phyloP scores from a whole-genome alignment of 1,139 yeast genomes.

The Lodderomyces metapsilosis region DNA sequence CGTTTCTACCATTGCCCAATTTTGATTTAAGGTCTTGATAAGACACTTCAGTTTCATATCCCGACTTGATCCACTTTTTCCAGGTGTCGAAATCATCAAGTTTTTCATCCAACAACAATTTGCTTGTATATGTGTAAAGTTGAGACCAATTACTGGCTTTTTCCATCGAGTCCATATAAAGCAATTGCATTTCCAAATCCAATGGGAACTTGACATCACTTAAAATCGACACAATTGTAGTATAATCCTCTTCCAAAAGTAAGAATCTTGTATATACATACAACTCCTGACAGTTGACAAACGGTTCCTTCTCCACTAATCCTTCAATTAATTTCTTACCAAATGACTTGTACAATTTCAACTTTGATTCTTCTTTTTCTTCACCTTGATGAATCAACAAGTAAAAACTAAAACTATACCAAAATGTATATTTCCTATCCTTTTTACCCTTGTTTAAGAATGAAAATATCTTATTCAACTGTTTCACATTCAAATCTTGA shows the following conservation, averaged over 20 bases:
- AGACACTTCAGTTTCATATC: conserved; percentile 26
- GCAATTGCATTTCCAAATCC: conserved; percentile 57
- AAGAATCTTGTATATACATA: conserved; percentile 53
- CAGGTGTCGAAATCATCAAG: conserved; percentile 64
- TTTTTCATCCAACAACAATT: conserved; percentile 38
- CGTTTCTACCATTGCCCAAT: conserved; percentile 48
- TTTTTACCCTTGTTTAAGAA: conserved; percentile 32
- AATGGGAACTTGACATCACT: conserved; percentile 31
- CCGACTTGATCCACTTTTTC: conserved; percentile 51
- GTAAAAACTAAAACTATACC: conserved; percentile 49
- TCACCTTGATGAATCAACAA: conserved; percentile 23
- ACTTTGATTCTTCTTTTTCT: conserved; percentile 26
- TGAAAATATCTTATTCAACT: conserved; percentile 49
- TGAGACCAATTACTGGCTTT: conserved; percentile 38
- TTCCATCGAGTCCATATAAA: conserved; percentile 48
- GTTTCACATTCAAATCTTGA: conserved; percentile 33
- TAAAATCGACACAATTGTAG: conserved; percentile 29
- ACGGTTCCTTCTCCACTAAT: conserved; percentile 30
- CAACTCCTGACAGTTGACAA: conserved; percentile 54
- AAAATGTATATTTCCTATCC: conserved; percentile 36
- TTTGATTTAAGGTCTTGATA: conserved; percentile 24
- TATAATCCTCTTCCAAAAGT: conserved; percentile 27
- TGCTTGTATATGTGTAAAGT: conserved; percentile 31
- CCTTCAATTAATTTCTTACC: conserved; percentile 54
- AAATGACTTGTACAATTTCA: conserved; percentile 50